A percentile compares a stretch with the other conserved stretches of the same genome.
Conservation (phyloP, 2,329 filamentous ascomycete genomes). For the Massarina eburnea region DNA sequence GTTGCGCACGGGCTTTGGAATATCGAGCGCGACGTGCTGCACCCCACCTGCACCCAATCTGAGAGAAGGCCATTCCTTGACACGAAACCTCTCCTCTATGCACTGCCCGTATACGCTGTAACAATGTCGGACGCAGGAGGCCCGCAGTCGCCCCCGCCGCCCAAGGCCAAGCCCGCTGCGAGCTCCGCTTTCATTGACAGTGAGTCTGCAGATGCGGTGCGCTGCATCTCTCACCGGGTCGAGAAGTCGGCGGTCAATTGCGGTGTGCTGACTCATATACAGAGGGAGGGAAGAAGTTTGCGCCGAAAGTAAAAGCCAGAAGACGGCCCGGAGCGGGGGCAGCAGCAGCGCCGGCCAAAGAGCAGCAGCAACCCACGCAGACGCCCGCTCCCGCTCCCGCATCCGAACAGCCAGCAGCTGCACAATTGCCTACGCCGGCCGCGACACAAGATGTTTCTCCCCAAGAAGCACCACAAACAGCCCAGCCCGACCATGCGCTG, state of each 20-base stretch:
- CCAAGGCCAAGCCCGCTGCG: slow-evolving; percentile 21
- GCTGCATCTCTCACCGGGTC: too few relatives aligned
- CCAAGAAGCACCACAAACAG: slow-evolving; percentile 7
- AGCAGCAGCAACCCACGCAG: slow-evolving; percentile 12
- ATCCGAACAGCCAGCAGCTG: slow-evolving; percentile 11
- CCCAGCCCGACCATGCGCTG: not conserved
- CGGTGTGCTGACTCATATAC: slow-evolving; percentile 15
- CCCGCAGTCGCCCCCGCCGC: slow-evolving; percentile 12
- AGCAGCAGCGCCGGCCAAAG: slow-evolving; percentile 17
- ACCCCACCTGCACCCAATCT: too few relatives aligned
- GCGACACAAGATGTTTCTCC: slow-evolving; percentile 23
- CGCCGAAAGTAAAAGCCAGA: slow-evolving; percentile 46
- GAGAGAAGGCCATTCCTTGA: too few relatives aligned
- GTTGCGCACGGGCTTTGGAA: not conserved
- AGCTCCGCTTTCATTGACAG: slow-evolving; percentile 38
- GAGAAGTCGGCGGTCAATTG: too few relatives aligned
- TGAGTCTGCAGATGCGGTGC: slow-evolving; percentile 16
- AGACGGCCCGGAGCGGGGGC: slow-evolving; percentile 44
- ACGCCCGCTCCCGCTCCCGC: slow-evolving; percentile 8
- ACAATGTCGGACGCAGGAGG: slow-evolving; percentile 33
- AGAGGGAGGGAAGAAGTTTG: slow-evolving; percentile 51
- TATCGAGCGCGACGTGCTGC: too few relatives aligned
- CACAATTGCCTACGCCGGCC: slow-evolving; percentile 26
- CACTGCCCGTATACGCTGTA: not conserved
- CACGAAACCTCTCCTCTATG: too few relatives aligned